phyloP scores from a whole-genome alignment of 2,329 filamentous ascomycete species.

The Teratosphaeriaceae sp. region DNA sequence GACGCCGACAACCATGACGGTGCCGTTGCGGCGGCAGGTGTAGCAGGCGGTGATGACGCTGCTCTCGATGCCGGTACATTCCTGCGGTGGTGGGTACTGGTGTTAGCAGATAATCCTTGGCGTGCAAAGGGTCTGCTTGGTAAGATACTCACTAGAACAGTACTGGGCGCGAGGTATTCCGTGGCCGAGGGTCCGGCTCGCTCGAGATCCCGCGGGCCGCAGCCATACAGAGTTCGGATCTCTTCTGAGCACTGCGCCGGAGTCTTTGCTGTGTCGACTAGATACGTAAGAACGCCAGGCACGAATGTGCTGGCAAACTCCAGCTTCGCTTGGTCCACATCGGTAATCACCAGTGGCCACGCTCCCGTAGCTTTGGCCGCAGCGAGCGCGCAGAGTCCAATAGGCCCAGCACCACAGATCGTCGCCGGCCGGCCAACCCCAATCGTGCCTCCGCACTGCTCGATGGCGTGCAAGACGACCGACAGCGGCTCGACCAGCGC shows the following conservation, averaged over 20 bases:
- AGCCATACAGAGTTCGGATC: constrained; percentile 15
- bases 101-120: no score
- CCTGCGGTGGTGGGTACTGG: no score
- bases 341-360: constrained; percentile 71
- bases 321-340: constrained; percentile 72
- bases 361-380: constrained; percentile 60
- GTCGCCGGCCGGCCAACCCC: constrained; percentile 34
- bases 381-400: constrained; percentile 53
- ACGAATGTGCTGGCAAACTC: constrained; percentile 69
- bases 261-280: constrained; percentile 17
- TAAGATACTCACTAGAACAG: no score
- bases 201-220: constrained; percentile 7
- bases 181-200: constrained; percentile 6
- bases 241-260: constrained; percentile 20
- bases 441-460: constrained; percentile 9
- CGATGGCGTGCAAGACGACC: constrained; percentile 41
- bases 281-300: constrained; percentile 21
- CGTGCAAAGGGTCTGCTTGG: no score
- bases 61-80: constrained; percentile 31
- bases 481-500: constrained; percentile 67
- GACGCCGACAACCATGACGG: constrained; percentile 32
- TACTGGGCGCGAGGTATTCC: constrained; percentile 15
- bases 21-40: constrained; percentile 15
- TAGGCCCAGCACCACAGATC: constrained; percentile 58
- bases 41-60: constrained; percentile 26